Evolutionary conservation across 2,329 filamentous ascomycete genomes (phyloP).

Genomic region (Trichoderma arundinaceum): DNA sequence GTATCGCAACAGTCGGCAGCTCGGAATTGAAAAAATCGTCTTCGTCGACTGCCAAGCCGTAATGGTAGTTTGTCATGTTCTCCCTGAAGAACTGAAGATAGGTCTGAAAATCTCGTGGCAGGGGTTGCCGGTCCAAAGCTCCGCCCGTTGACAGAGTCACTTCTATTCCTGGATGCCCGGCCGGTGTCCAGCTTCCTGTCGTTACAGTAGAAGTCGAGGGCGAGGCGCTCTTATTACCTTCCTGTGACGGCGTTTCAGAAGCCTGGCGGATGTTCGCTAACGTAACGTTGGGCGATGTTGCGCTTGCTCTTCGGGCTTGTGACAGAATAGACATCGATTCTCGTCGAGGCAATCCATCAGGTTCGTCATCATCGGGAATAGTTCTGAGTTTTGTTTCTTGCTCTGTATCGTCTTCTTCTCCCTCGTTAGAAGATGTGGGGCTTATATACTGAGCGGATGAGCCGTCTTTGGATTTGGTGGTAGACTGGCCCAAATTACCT

Average conservation of each 20-base stretch:
- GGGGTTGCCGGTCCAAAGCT: constrained; percentile 58
- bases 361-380: constrained; percentile 62
- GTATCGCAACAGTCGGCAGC: constrained; percentile 73
- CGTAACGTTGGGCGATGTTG: constrained; percentile 47
- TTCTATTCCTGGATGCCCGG: constrained; percentile 13
- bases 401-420: constrained; percentile 55
- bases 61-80: constrained; percentile 81
- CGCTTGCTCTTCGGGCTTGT: constrained; percentile 41
- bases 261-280: constrained; percentile 49
- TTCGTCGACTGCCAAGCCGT: constrained; percentile 74
- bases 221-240: constrained; percentile 58
- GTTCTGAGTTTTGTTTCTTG: constrained; percentile 54
- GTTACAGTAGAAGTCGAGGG: constrained; percentile 56
- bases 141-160: constrained; percentile 36
- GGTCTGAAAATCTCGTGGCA: constrained; percentile 73
- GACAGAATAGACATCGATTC: constrained; percentile 34
- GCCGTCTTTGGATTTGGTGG: constrained; percentile 47
- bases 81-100: constrained; percentile 81
- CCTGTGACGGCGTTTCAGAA: constrained; percentile 61
- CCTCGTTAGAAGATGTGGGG: constrained; percentile 60
- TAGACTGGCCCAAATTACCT: constrained; percentile 37
- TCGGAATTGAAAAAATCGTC: constrained; percentile 75
- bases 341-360: constrained; percentile 41
- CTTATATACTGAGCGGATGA: constrained; percentile 51
- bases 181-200: constrained; percentile 30